Base-by-base conservation (phyloP, 2,329 filamentous ascomycete species). In the Colletotrichum navitas region DNA sequence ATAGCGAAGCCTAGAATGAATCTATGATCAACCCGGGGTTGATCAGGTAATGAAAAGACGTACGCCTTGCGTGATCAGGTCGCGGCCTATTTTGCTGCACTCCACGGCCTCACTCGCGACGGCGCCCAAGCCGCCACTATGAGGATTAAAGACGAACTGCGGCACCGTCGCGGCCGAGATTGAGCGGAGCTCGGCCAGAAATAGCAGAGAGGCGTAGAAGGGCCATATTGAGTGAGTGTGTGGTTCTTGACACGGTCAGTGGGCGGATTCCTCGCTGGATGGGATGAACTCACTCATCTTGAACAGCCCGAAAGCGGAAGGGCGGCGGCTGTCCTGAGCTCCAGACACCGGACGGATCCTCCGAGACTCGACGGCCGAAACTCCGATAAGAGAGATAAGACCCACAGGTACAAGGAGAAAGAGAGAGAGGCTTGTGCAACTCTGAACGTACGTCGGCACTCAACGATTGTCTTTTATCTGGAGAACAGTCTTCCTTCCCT, bases 81-180 rank as follows among this genome's bases (percentile, higher is more conserved):
- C 86, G 34, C 88, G 87, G 2, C 93, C 93, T 75, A 94, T 91
- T 41, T 85, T 79, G 73, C 91, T 94, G 78, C 93, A 95, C 74
- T 92, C 87, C 3, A 84, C 80, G 75, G 87, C 90, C 79, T 94
- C 92, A 64, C 90, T 92, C 16, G 92, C 91, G 26, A 94, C 90
- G 43, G 91, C 93, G 32, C 92, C 92, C 26, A 74, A 76, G 16
- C 71, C 76, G n/a, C 77, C 77, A 8, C 34, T 36, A 34, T 64
- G 6, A 1, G 65, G 69, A 60, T 56, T 51, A 16, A 80, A 74
- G 71, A 79, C 63, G 64, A 75, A 63, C 55, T 74, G 66, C 62
- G 66, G 70, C 51, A 66, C 70, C 45, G 67, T 68, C 11, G 34
- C 61, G 36, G 70, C 61, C 29, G 62, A 71, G 6, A 14, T 45